Evolutionary conservation across 345 rosid species (phyloP).

Genomic region (Carallia brachiata): DNA sequence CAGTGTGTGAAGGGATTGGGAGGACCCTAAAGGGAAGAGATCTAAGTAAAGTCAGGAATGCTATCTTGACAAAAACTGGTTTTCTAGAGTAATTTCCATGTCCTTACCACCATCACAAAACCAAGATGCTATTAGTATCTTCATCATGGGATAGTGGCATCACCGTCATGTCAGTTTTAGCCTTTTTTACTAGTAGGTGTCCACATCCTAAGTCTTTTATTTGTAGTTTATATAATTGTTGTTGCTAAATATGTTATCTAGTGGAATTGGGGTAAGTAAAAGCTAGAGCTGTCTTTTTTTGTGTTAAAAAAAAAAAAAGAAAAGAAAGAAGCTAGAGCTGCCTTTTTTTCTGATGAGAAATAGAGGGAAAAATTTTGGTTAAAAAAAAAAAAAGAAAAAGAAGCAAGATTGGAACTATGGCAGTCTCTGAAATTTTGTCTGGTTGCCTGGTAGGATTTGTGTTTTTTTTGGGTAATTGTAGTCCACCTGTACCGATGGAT

Average conservation of each 20-base stretch:
- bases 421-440: conserved; percentile 39
- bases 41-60: conserved; percentile 89
- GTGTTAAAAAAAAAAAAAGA: no score
- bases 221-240: conserved; percentile 11
- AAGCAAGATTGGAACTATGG: not conserved
- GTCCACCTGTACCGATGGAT: conserved; percentile 16
- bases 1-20: conserved; percentile 88
- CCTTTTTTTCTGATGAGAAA: conserved; percentile 23
- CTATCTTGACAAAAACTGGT: conserved; percentile 82
- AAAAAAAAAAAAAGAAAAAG: no score
- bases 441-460: conserved; percentile 26
- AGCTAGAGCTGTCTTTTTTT: not conserved
- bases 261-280: not conserved
- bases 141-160: not conserved
- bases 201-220: conserved; percentile 34
- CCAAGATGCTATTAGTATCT: not conserved
- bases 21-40: conserved; percentile 98
- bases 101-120: conserved; percentile 16
- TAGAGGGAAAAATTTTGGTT: not conserved
- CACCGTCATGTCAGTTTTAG: conserved; percentile 32
- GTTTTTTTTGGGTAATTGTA: conserved; percentile 23
- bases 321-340: conserved; percentile 21
- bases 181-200: conserved; percentile 24
- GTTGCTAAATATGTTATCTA: not conserved
- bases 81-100: conserved; percentile 56